Evolutionary conservation across 768 basidiomycete genomes (phyloP).

Genomic region (Exsudoporus frostii): DNA sequence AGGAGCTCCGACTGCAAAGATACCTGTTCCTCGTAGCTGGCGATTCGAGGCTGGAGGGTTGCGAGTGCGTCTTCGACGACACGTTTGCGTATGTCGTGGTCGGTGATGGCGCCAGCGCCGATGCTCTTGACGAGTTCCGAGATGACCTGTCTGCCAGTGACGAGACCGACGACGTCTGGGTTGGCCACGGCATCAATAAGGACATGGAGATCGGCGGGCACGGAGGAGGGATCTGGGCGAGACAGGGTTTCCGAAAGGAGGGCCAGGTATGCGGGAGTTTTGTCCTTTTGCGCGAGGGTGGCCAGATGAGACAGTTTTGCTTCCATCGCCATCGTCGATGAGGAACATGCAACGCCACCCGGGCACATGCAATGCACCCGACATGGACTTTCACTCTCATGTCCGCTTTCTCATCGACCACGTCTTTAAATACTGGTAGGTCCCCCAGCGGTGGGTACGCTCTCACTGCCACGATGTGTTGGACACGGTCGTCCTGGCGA

Average conservation of each 20-base stretch:
- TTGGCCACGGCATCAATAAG: constrained; percentile 81
- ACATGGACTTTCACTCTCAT: background rate
- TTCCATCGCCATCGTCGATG: constrained; percentile 49
- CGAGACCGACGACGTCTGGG: constrained; percentile 77
- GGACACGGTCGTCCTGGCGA: constrained; percentile 30
- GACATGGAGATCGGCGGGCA: constrained; percentile 58
- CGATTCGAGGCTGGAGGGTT: constrained; percentile 71
- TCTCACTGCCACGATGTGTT: constrained; percentile 6
- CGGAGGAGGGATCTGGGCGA: constrained; percentile 40
- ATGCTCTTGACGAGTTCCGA: constrained; percentile 78
- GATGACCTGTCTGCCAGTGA: constrained; percentile 85
- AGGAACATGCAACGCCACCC: background rate
- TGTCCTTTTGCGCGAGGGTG: constrained; percentile 77
- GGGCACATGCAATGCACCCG: background rate
- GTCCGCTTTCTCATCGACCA: background rate
- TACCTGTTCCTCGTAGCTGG: constrained; percentile 96
- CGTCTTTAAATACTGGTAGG: background rate
- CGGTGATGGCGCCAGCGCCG: constrained; percentile 50
- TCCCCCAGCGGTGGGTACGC: background rate
- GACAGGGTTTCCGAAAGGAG: constrained; percentile 67
- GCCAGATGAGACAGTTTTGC: constrained; percentile 59
- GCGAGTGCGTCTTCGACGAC: constrained; percentile 74
- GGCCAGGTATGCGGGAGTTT: constrained; percentile 68
- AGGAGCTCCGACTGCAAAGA: constrained; percentile 18
- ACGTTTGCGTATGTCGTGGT: constrained; percentile 58